Percentiles rank a stretch among this genome's conserved stretches.
These are phyloP conservation scores for Eimeria necatrix DNA, from an alignment of 169 alveolate species.

Conservation along the genomic window DNA sequence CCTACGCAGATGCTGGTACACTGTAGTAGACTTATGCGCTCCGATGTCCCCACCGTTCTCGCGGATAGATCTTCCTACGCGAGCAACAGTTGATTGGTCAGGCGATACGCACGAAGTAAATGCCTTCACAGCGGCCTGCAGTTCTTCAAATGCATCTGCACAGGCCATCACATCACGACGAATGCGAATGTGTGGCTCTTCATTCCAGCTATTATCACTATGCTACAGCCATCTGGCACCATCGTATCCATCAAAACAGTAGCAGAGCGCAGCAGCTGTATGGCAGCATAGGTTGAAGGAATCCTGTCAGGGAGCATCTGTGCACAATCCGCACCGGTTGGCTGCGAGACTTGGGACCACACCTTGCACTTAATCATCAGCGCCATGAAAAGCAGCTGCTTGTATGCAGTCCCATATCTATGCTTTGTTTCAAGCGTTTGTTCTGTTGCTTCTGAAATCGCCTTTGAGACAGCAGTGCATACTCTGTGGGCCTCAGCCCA, in stretches of 20 bases:
- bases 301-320: too few species aligned
- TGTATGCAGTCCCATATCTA: slow-evolving; percentile 10
- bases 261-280: too few species aligned
- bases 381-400: slow-evolving; percentile 33
- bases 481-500: slow-evolving; percentile 25
- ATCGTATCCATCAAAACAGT: too few species aligned
- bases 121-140: slow-evolving; percentile 24
- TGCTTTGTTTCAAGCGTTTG: not conserved
- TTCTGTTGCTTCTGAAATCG: slow-evolving; percentile 15
- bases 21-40: not conserved
- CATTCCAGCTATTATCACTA: too few species aligned
- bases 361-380: slow-evolving; percentile 50
- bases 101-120: slow-evolving; percentile 34
- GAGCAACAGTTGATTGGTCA: not conserved
- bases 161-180: not conserved
- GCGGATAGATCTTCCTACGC: not conserved
- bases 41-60: not conserved
- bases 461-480: slow-evolving; percentile 33
- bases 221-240: too few species aligned
- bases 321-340: not conserved
- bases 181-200: too few species aligned
- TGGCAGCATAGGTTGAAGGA: too few species aligned
- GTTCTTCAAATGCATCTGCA: slow-evolving; percentile 60
- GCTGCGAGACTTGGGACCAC: not conserved
- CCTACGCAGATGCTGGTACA: slow-evolving; percentile 47